Percentiles rank a stretch among this genome's conserved stretches.
These are phyloP conservation scores for Neoboletus subvelutipes DNA, from an alignment of 768 basidiomycete species.

Conservation along the genomic window DNA sequence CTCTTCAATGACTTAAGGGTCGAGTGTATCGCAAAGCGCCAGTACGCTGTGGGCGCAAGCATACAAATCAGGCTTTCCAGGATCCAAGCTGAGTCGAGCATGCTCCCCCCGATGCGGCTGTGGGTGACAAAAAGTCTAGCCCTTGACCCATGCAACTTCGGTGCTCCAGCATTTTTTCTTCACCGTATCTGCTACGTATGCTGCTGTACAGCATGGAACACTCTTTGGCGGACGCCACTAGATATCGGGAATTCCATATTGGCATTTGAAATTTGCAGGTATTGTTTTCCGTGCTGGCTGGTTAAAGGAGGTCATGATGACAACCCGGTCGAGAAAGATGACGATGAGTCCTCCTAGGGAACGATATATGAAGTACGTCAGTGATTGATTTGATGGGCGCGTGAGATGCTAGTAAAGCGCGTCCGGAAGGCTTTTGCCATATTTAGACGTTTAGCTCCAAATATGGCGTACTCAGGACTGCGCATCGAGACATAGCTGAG, in stretches of 20 bases:
- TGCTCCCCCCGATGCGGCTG: conserved; percentile 12
- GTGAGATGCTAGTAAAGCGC: no score
- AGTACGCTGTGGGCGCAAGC: conserved; percentile 11
- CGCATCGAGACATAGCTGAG: conserved; percentile 1
- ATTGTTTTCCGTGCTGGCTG: conserved; percentile 1
- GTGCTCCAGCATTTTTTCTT: conserved; percentile 7
- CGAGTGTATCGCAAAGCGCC: conserved; percentile 21
- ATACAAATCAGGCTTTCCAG: conserved; percentile 19
- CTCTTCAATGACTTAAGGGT: conserved; percentile 10
- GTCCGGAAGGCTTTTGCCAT: no score
- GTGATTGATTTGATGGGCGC: conserved; percentile 8
- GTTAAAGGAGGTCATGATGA: conserved; percentile 21
- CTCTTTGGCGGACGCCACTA: conserved; percentile 24
- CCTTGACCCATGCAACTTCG: conserved; percentile 28
- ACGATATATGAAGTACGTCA: conserved; percentile 14
- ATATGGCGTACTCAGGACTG: no score
- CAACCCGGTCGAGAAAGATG: conserved; percentile 16
- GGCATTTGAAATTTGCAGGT: conserved; percentile 22
- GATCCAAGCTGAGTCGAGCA: conserved; percentile 12
- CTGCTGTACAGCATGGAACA: conserved; percentile 23
- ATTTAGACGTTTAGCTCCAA: no score
- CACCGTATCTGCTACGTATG: conserved; percentile 3
- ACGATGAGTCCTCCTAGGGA: not conserved
- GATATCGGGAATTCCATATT: conserved; percentile 25
- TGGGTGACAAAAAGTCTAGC: conserved; percentile 15